Conservation (phyloP, 2,329 filamentous ascomycete genomes). For the Calonectria pauciramosa region DNA sequence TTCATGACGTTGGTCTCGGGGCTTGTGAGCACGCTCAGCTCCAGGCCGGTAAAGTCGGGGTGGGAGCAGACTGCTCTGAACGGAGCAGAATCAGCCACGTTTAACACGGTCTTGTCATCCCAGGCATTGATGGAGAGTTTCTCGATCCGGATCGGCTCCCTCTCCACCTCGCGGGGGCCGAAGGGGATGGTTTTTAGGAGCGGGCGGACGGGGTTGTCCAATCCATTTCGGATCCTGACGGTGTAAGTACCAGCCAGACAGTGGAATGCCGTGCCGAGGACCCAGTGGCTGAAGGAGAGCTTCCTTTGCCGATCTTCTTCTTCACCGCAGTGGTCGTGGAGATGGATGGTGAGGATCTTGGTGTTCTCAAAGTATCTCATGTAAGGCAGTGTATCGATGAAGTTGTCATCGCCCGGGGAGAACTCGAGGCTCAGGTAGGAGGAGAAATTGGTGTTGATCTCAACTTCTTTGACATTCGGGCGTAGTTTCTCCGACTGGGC, state of each 20-base stretch:
- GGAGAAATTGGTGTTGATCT: not conserved
- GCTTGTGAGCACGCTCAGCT: not conserved
- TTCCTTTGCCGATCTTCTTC: not conserved
- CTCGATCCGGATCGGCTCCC: not conserved
- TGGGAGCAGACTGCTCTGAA: not conserved
- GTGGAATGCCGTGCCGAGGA: not conserved
- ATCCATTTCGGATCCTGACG: not conserved
- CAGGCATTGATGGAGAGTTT: not conserved
- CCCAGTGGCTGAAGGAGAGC: not conserved
- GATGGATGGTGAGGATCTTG: not conserved
- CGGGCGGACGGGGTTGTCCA: not conserved
- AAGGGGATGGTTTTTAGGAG: not conserved
- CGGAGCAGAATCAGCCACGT: not conserved
- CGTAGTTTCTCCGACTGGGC: not conserved
- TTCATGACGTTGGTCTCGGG: not conserved
- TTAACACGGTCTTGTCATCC: not conserved
- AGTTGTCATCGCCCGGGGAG: not conserved
- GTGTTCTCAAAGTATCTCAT: not conserved
- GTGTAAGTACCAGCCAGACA: not conserved
- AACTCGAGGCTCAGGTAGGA: too few relatives aligned
- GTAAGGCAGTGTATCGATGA: not conserved
- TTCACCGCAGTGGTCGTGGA: not conserved
- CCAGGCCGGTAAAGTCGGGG: not conserved
- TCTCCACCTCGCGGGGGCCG: not conserved
- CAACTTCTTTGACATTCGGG: not conserved